Evolutionary conservation across 345 rosid genomes (phyloP).

Genomic region (Conringia planisiliqua): DNA sequence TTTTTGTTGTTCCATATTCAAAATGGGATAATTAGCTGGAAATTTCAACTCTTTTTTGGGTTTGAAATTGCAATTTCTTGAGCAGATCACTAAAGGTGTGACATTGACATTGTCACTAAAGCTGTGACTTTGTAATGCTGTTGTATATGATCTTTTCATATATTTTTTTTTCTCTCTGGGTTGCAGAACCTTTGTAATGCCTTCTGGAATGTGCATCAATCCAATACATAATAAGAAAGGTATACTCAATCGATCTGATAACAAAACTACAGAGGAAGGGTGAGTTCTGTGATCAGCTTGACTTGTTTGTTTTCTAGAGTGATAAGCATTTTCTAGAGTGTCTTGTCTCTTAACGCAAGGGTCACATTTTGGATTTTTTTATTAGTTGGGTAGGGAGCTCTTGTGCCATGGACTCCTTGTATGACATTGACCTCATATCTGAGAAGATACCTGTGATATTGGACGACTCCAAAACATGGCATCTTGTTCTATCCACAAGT

Average conservation of each 20-base stretch:
- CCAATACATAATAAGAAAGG: constrained; percentile 85
- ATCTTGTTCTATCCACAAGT: constrained; percentile 62
- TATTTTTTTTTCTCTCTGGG: not conserved
- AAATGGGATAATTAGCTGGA: not conserved
- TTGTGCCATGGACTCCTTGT: constrained; percentile 74
- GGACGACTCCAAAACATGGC: constrained; percentile 82
- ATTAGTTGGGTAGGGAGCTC: constrained; percentile 74
- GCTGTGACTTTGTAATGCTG: not conserved
- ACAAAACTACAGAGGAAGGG: constrained; percentile 65
- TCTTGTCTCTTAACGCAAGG: not conserved
- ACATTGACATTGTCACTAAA: no score
- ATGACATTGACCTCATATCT: constrained; percentile 84
- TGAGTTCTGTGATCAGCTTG: constrained; percentile 27
- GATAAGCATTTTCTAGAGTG: not conserved
- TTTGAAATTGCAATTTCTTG: not conserved
- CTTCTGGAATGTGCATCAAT: constrained; percentile 89
- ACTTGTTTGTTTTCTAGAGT: not conserved
- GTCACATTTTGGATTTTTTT: constrained; percentile 16
- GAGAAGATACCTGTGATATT: constrained; percentile 85
- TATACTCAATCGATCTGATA: constrained; percentile 56
- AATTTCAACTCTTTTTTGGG: not conserved
- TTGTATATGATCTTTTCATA: not conserved
- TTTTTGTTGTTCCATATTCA: no score
- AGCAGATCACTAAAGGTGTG: not conserved
- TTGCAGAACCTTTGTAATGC: constrained; percentile 96